Conservation (phyloP, 345 rosid species). For the Geranium brycei region DNA sequence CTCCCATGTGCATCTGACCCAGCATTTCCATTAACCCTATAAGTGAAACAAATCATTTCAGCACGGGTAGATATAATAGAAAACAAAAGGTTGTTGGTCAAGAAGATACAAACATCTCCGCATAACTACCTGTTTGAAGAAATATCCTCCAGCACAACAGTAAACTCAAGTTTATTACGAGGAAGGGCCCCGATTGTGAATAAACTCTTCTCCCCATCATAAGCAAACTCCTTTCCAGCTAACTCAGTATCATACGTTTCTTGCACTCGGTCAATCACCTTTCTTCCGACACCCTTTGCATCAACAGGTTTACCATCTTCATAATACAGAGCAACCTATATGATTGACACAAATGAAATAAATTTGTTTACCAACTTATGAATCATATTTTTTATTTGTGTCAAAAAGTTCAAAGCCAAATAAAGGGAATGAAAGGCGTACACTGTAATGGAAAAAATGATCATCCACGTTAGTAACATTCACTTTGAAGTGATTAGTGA, state of each 20-base stretch:
- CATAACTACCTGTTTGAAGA: constrained; percentile 41
- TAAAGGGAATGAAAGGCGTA: constrained; percentile 15
- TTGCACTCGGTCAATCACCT: constrained; percentile 54
- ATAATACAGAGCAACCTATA: constrained; percentile 48
- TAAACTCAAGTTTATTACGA: constrained; percentile 59
- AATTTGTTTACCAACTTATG: neutral
- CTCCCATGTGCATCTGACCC: constrained; percentile 35
- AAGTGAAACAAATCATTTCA: constrained; percentile 3
- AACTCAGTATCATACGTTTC: constrained; percentile 48
- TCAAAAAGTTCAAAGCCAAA: neutral
- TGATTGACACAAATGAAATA: neutral
- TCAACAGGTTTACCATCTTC: constrained; percentile 84
- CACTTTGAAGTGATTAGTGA: constrained; percentile 75
- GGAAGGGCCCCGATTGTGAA: constrained; percentile 75
- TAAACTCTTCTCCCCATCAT: constrained; percentile 81
- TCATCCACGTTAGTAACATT: constrained; percentile 36
- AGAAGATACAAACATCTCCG: neutral
- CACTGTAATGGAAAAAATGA: constrained; percentile 64
- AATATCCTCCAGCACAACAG: constrained; percentile 60
- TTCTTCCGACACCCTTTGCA: constrained; percentile 61
- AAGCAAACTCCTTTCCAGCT: constrained; percentile 61
- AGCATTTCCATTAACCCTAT: constrained; percentile 41
- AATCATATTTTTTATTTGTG: neutral
- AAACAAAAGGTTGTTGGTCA: neutral
- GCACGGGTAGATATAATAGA: neutral